These are phyloP conservation scores for Carallia pectinifolia DNA, from an alignment of 345 rosid species.

Conservation along the genomic window DNA sequence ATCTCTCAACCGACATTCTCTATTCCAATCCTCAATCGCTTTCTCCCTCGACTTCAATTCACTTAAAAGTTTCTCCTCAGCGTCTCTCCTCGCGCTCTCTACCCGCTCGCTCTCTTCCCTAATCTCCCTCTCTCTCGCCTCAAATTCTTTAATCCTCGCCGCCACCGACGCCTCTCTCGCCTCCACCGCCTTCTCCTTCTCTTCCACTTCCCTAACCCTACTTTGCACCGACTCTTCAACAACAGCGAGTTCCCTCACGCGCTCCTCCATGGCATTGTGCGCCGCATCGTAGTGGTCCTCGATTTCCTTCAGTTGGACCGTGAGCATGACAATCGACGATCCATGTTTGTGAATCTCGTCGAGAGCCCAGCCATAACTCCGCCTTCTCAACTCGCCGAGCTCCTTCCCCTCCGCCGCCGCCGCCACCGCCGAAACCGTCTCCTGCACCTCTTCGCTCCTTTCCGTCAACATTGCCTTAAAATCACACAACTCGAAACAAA, in stretches of 20 bases:
- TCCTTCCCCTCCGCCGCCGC: constrained; percentile 2
- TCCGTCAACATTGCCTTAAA: not conserved
- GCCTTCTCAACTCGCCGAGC: constrained; percentile 14
- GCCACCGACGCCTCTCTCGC: constrained; percentile 14
- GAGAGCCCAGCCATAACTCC: constrained; percentile 26
- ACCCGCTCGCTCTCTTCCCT: not conserved
- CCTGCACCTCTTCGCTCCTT: not conserved
- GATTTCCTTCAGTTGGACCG: constrained; percentile 48
- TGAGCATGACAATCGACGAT: constrained; percentile 40
- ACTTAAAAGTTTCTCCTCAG: not conserved
- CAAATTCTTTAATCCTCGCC: constrained; percentile 3
- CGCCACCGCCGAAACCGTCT: constrained; percentile 13
- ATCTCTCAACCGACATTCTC: constrained; percentile 10
- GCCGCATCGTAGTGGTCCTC: constrained; percentile 33
- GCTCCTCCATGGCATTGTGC: constrained; percentile 19
- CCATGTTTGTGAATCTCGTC: constrained; percentile 34
- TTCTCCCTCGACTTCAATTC: not conserved
- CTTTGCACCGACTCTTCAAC: not conserved
- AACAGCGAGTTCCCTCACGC: constrained; percentile 26
- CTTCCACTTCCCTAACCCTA: not conserved
- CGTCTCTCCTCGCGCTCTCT: not conserved
- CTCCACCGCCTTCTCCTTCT: not conserved
- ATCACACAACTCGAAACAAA: not conserved
- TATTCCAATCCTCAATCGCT: not conserved
- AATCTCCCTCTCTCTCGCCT: not conserved